phyloP scores from a whole-genome alignment of 2,329 filamentous ascomycete species.

The Mycosphaerella sp. region DNA sequence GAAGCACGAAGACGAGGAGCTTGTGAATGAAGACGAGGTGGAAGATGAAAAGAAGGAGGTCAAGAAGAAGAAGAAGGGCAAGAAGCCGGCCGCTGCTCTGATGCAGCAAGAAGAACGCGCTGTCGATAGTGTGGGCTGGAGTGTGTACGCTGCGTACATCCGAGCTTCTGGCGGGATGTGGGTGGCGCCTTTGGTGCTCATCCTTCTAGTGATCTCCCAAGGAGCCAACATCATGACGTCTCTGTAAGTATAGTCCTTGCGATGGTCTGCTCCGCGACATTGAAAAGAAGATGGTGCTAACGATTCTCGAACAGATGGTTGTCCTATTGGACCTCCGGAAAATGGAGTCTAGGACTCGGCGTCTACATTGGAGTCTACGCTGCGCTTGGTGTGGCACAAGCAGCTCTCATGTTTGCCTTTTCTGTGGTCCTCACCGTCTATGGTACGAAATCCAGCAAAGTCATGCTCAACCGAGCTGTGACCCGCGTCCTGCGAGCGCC shows the following conservation, averaged over 20 bases:
- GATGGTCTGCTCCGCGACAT: no score
- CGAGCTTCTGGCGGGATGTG: slow-evolving; percentile 64
- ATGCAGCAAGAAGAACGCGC: slow-evolving; percentile 73
- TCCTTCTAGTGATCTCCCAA: slow-evolving; percentile 65
- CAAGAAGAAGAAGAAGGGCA: slow-evolving; percentile 49
- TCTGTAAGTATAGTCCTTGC: slow-evolving; percentile 36
- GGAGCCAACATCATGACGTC: slow-evolving; percentile 81
- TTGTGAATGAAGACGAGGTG: slow-evolving; percentile 41
- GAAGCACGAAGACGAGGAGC: slow-evolving; percentile 45
- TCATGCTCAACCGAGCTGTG: slow-evolving; percentile 75
- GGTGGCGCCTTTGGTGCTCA: slow-evolving; percentile 58
- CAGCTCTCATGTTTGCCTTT: slow-evolving; percentile 71
- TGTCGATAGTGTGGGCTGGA: slow-evolving; percentile 69
- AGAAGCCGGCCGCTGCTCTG: slow-evolving; percentile 47
- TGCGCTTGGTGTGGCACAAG: slow-evolving; percentile 64
- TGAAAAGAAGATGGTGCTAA: no score
- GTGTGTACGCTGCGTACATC: slow-evolving; percentile 72
- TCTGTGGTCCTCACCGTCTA: slow-evolving; percentile 69
- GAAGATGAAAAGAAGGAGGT: slow-evolving; percentile 52
- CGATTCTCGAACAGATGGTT: slow-evolving; percentile 53
- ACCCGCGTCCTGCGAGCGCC: slow-evolving; percentile 62
- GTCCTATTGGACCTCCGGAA: slow-evolving; percentile 83
- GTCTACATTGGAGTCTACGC: slow-evolving; percentile 60
- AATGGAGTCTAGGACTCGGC: slow-evolving; percentile 60
- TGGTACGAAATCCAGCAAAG: slow-evolving; percentile 74